Evolutionary conservation across 768 basidiomycete genomes (phyloP).

Genomic region (Macrolepiota albuminosa): DNA sequence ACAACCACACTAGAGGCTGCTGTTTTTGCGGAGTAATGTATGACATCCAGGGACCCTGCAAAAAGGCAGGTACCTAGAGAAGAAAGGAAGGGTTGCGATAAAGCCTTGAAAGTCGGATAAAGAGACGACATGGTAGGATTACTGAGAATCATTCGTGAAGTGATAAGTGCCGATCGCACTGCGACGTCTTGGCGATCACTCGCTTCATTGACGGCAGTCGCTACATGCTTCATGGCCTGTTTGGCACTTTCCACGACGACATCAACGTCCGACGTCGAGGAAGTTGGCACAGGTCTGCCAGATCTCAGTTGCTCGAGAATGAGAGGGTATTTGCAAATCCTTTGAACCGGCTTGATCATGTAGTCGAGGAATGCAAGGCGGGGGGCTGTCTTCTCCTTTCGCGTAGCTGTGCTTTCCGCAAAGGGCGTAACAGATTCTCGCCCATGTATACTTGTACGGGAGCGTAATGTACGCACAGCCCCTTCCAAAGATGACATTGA

Average conservation of each 20-base stretch:
- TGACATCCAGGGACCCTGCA: conserved; percentile 84
- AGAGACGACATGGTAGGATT: conserved; percentile 22
- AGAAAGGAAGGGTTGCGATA: conserved; percentile 57
- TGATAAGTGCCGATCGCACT: conserved; percentile 61
- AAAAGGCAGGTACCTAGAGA: conserved; percentile 76
- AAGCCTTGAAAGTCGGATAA: conserved; percentile 28
- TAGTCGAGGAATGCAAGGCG: conserved; percentile 77
- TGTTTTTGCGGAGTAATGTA: conserved; percentile 53
- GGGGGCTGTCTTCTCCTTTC: conserved; percentile 26
- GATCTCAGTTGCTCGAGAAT: conserved; percentile 70
- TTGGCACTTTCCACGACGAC: conserved; percentile 49
- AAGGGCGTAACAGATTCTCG: conserved; percentile 26
- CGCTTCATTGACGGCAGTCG: conserved; percentile 78
- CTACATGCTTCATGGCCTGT: conserved; percentile 71
- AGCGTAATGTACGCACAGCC: conserved; percentile 32
- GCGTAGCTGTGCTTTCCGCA: conserved; percentile 9
- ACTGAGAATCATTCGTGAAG: conserved; percentile 54
- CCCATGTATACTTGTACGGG: conserved; percentile 27
- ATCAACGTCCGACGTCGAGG: conserved; percentile 24
- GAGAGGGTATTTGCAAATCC: conserved; percentile 93
- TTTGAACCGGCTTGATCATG: conserved; percentile 95
- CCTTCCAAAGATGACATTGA: conserved; percentile 52
- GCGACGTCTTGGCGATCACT: conserved; percentile 60
- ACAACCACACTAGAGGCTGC: conserved; percentile 55
- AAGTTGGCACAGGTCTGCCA: conserved; percentile 24